phyloP scores from a whole-genome alignment of 306 rosid genomes.

The Casuarina cunninghamiana region DNA sequence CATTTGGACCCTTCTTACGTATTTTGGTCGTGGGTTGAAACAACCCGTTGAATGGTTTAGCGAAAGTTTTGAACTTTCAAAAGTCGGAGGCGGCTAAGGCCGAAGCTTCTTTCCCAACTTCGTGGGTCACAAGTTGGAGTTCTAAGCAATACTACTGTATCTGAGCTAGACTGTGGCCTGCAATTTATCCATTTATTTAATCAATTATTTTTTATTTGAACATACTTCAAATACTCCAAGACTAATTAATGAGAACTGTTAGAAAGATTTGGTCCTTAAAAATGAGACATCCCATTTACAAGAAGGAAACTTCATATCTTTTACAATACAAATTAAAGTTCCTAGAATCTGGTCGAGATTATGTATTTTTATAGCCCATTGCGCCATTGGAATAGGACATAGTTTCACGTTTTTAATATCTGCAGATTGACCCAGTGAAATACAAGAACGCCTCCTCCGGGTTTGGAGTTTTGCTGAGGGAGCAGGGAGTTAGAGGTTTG shows the following conservation, averaged over 20 bases:
- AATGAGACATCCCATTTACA: no score
- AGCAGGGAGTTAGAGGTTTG: slow-evolving; percentile 73
- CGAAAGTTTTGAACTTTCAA: neutral
- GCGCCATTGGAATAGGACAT: neutral
- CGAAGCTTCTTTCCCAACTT: neutral
- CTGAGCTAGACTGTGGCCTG: neutral
- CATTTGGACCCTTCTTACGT: neutral
- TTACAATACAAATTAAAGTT: no score
- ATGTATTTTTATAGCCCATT: neutral
- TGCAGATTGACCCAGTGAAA: slow-evolving; percentile 71
- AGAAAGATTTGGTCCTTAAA: no score
- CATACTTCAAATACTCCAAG: no score
- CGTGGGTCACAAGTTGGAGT: neutral
- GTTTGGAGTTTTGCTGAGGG: slow-evolving; percentile 64
- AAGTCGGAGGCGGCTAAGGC: neutral
- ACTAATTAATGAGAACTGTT: no score
- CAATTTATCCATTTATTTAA: no score
- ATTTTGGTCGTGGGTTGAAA: neutral
- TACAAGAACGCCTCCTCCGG: slow-evolving; percentile 69
- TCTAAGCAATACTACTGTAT: neutral
- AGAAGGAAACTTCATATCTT: no score
- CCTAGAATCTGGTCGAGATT: neutral
- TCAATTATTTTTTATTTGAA: no score
- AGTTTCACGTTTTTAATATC: neutral
- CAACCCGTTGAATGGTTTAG: neutral